Base-by-base conservation (phyloP, 169 alveolate genomes). In the Theileria luwenshuni region DNA sequence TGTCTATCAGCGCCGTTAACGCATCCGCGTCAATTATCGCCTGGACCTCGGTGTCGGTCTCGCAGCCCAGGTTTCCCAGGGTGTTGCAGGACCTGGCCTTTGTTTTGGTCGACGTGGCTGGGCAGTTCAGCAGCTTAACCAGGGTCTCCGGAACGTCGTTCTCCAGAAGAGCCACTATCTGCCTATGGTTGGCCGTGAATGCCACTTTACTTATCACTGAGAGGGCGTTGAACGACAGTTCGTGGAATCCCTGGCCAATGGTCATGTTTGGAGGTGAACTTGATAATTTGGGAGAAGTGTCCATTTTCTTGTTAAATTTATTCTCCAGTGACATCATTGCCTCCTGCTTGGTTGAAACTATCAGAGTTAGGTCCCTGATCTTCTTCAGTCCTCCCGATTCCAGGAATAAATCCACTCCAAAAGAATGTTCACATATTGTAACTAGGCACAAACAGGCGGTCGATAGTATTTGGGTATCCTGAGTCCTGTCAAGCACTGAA, bases 21-120 rank as follows among this genome's bases (percentile, higher is more conserved):
- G 92, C 96, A 19, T 89, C 91, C 38, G 87, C 70, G 75, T 89
- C 92, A 38, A 92, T 88, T 63, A 92, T 69, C 43, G 85, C 72
- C 69, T 90, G 94, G 63, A 89, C 90, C 68, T 90, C 94, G 47
- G 84, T 65, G 47, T 90, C 91, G 12, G 96, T 86, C 77, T 92
- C 96, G 74, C 94, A 92, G 21, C 93, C 96, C 69, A 92, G 73
- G 79, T 92, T 92, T 33, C 96, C 96, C 30, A 92, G 90, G 27
- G 94, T 86, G 76, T 92, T 92, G 74, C 95, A 90, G n/a, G 94
- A 92, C 42, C 96, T 80, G 60, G 96, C 92, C 76, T 91, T 72
- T 28, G 91, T 89, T 62, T 80, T 74, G 38, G 94, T 83, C 69
- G 86, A 80, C 41, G 91, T 76, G 30, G 71, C 80, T 28, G 94